Base-by-base conservation (phyloP, 352 stramenopile genomes). In the Pelagophyceae sp. region DNA sequence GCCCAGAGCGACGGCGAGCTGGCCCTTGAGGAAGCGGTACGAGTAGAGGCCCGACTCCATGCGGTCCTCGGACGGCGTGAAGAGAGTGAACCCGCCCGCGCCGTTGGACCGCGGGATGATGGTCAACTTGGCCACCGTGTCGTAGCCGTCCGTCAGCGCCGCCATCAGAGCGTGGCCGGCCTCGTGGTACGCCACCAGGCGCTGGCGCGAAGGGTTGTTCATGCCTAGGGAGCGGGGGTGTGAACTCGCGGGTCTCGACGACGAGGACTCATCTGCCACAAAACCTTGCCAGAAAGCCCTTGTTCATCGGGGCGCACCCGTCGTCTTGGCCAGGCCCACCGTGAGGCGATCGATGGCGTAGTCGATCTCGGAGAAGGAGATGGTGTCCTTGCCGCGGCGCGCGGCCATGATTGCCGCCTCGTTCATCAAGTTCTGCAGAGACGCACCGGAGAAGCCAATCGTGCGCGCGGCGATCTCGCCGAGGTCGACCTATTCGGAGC, bases 281-380 rank as follows among this genome's bases (percentile, higher is more conserved):
- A 63, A 63, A n/a, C 25, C 25, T 25, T 27, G n/a, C 25, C n/a
- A 25, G n/a, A 63, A n/a, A 27, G 25, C 25, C 54, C n/a, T 63
- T 27, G n/a, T 63, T n/a, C n/a, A n/a, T n/a, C n/a, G n/a, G n/a
- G n/a, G n/a, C n/a, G n/a, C n/a, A n/a, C n/a, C 72, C 58, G 87
- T 90, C 67, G 37, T 32, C 86, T 85, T 78, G 83, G 83, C 89
- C 35, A 93, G 78, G 45, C 90, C 90, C 54, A 93, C 89, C 83
- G 93, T 90, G 70, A 95, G 84, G 80, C 88, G 81, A 80, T 94
- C 89, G 38, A 93, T 82, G 15, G 90, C 90, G 51, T 81, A 80
- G 81, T 95, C 90, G 75, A 95, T 87, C 76, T 94, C 83, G 75
- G 92, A 87, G 88, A 87, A 93, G 76, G 88, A 87, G 80, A 95